Evolutionary conservation across 345 rosid species (phyloP).

Genomic region (Gossypium turneri): DNA sequence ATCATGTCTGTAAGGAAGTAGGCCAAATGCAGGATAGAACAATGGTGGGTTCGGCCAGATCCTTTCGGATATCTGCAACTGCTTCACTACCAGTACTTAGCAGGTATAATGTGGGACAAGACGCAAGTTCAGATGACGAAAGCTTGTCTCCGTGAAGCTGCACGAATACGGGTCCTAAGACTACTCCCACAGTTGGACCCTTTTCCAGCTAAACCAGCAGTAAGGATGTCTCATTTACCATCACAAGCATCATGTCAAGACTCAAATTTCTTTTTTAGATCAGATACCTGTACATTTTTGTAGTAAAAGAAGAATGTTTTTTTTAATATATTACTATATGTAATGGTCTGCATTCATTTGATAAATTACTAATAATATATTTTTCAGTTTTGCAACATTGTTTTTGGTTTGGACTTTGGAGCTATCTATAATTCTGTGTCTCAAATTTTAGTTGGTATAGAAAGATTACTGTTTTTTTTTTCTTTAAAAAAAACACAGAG

Average conservation of each 20-base stretch:
- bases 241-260: conserved; percentile 14
- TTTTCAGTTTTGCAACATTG: conserved; percentile 8
- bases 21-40: conserved; percentile 78
- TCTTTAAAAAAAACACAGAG: too few species aligned
- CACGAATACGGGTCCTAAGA: conserved; percentile 14
- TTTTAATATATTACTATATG: neutral
- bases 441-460: neutral
- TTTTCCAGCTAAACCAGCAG: conserved; percentile 15
- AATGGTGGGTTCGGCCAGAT: conserved; percentile 72
- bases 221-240: neutral
- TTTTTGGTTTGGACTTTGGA: neutral
- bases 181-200: conserved; percentile 11
- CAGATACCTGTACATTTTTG: conserved; percentile 16
- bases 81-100: conserved; percentile 81
- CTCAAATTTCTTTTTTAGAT: conserved; percentile 20
- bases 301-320: conserved; percentile 2
- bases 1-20: conserved; percentile 94
- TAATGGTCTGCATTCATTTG: conserved; percentile 18
- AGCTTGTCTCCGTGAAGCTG: conserved; percentile 63
- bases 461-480: neutral
- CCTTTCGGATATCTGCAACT: conserved; percentile 72
- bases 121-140: conserved; percentile 75
- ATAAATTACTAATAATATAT: conserved; percentile 17
- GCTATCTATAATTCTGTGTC: conserved; percentile 1
- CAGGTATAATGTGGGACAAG: conserved; percentile 58